Evolutionary conservation across 768 basidiomycete species (phyloP).

Genomic region (Tephrocybe sp.): DNA sequence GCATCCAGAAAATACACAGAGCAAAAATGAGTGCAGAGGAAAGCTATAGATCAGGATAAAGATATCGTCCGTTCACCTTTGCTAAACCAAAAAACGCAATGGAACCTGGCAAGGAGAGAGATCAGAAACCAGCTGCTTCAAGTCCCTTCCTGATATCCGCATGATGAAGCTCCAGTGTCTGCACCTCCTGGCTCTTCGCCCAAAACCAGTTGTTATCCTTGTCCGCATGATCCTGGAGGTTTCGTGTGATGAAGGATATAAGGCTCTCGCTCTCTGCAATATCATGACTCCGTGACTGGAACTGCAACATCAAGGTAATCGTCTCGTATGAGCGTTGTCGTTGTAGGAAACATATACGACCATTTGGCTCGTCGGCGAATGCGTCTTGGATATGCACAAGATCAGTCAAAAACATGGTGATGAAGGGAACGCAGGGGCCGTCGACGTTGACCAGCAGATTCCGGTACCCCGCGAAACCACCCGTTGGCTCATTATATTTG

Average conservation of each 20-base stretch:
- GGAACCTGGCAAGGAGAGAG: not conserved
- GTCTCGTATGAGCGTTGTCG: constrained; percentile 58
- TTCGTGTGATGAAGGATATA: constrained; percentile 45
- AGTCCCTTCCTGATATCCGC: constrained; percentile 68
- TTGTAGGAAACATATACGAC: constrained; percentile 50
- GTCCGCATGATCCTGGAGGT: constrained; percentile 38
- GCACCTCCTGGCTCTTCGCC: constrained; percentile 59
- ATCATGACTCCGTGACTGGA: constrained; percentile 52
- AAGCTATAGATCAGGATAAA: not conserved
- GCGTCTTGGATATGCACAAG: constrained; percentile 56
- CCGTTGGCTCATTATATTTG: constrained; percentile 58
- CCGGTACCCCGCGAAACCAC: constrained; percentile 59
- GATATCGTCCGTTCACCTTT: not conserved
- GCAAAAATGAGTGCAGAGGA: not conserved
- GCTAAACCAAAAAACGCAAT: not conserved
- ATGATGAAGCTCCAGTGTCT: constrained; percentile 56
- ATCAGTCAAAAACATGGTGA: constrained; percentile 62
- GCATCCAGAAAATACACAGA: not conserved
- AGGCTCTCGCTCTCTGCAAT: constrained; percentile 46
- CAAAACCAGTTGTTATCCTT: constrained; percentile 56
- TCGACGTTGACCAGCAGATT: constrained; percentile 44
- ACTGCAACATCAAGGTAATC: constrained; percentile 53
- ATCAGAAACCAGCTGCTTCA: constrained; percentile 65
- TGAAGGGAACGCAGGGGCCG: constrained; percentile 67
- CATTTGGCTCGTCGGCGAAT: constrained; percentile 37